Evolutionary conservation across 345 rosid genomes (phyloP), one percentile per base, ranked within the genome.

Genomic region (Sisymbrium irio): DNA sequence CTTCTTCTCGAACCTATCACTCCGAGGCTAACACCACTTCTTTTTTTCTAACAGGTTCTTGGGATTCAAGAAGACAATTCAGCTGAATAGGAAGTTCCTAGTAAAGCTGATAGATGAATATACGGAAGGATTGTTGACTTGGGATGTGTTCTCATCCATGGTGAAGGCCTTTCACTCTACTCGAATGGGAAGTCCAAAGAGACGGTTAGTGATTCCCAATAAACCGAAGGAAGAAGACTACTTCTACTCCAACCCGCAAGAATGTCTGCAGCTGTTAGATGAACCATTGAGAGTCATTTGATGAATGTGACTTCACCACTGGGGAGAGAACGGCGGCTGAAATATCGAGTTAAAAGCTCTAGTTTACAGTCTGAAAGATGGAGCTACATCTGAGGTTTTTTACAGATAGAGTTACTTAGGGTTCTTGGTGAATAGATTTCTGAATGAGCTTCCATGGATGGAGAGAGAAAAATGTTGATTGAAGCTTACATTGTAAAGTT

Each of bases 171-270:
- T 73, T 82, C 99, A 91, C 71, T 80, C 85, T 4, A 82, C 79
- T 77, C 82, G 90, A 47, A 89, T 87, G 89, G 97, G 97, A 14
- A 87, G 82, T 62, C 97, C 97, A 0, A 92, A 65, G 82, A 72
- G 41, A 27, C 88, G 97, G 39, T 53, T 71, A 32, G 80, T 85
- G 70, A 74, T 88, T 67, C 86, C 87, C 0, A 97, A 92, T 60
- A 88, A 82, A 83, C 99, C 97, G 0, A 95, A 95, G 82, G 99
- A 91, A 79, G 99, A 95, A 83, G 99, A 95, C 72, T 87, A 86
- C 67, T 95, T 95, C 81, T 95, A 95, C 53, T 80, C 99, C 60
- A 91, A 95, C 81, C 99, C 99, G 9, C 86, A 83, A 10, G 99
- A 95, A 81, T 95, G 99, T 60, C 79, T 95, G 79, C 90, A 86